These are phyloP conservation scores for Euphorbia schlechtendalii DNA, from an alignment of 441 rosid species.

Conservation along the genomic window DNA sequence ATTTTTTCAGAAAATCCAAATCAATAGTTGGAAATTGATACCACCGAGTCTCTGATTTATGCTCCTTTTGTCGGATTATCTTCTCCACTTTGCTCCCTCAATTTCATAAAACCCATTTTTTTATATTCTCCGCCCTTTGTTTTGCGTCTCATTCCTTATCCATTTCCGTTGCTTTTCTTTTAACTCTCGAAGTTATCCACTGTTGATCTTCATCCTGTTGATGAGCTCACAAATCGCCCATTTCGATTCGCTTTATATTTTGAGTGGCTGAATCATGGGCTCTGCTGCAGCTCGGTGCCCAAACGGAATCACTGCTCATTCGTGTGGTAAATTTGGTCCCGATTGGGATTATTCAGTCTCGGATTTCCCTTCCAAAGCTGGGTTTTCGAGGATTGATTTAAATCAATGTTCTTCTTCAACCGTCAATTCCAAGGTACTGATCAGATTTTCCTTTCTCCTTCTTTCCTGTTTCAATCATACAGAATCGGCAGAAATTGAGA, in stretches of 20 bases:
- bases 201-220: background rate
- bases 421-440: conserved; percentile 32
- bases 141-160: background rate
- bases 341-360: conserved; percentile 31
- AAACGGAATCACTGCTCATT: conserved; percentile 36
- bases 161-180: background rate
- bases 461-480: background rate
- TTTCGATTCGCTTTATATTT: background rate
- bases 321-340: conserved; percentile 22
- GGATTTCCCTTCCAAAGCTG: conserved; percentile 25
- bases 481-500: background rate
- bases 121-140: background rate
- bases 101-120: background rate
- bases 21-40: background rate
- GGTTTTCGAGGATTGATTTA: conserved; percentile 28
- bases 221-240: conserved; percentile 5
- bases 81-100: background rate
- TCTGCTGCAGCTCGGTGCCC: conserved; percentile 40
- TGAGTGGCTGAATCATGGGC: conserved; percentile 39
- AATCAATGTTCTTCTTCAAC: conserved; percentile 25
- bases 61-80: conserved; percentile 14
- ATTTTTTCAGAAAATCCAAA: no score
- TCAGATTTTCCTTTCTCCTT: background rate
- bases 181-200: background rate
- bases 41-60: background rate